phyloP scores from a whole-genome alignment of 1,284 basidiomycete genomes.

The Abortiporus biennis region DNA sequence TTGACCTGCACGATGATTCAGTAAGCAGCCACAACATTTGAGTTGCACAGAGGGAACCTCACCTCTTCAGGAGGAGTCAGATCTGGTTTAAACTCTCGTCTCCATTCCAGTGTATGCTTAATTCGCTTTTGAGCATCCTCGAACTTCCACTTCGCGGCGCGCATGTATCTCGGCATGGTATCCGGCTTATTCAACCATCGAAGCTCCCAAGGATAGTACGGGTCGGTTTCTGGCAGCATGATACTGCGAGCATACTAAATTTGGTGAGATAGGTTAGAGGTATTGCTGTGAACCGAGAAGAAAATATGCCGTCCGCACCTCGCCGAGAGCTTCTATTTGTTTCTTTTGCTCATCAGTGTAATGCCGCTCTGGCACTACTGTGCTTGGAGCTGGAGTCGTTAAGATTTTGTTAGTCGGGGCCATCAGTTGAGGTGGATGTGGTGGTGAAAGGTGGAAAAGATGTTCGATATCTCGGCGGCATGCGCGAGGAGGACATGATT shows the following conservation, averaged over 20 bases:
- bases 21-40: background rate
- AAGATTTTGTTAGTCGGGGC: constrained; percentile 38
- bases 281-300: too few species aligned
- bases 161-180: constrained; percentile 76
- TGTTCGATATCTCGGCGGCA: background rate
- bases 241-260: constrained; percentile 60
- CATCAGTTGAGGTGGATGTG: constrained; percentile 17
- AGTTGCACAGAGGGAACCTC: constrained; percentile 10
- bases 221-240: constrained; percentile 56
- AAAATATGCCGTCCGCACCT: constrained; percentile 35
- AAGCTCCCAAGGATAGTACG: constrained; percentile 71
- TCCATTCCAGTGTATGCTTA: constrained; percentile 74
- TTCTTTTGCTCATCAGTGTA: constrained; percentile 61
- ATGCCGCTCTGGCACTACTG: constrained; percentile 45
- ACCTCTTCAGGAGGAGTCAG: constrained; percentile 75
- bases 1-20: constrained; percentile 34
- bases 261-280: background rate
- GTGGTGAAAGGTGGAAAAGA: background rate
- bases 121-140: constrained; percentile 74
- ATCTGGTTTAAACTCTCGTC: constrained; percentile 77
- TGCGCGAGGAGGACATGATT: too few species aligned
- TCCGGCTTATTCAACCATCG: constrained; percentile 72
- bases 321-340: constrained; percentile 53
- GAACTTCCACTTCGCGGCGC: constrained; percentile 79
- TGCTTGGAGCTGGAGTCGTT: constrained; percentile 36